Evolutionary conservation across 345 rosid species (phyloP).

Genomic region (Cardiospermum halicacabum): DNA sequence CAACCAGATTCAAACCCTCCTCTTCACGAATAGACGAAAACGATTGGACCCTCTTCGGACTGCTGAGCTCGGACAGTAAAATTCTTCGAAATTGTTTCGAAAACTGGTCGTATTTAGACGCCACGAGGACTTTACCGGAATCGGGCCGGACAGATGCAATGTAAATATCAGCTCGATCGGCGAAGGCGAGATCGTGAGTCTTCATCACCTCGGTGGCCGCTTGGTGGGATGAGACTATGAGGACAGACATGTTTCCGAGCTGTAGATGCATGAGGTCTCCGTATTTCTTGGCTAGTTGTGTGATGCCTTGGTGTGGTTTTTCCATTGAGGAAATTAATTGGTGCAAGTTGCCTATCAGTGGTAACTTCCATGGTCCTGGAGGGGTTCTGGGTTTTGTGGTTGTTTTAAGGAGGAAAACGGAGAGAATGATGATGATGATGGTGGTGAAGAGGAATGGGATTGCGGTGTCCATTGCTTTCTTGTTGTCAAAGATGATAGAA

Average conservation of each 20-base stretch:
- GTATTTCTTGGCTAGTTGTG: not conserved
- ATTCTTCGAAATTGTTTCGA: conserved; percentile 9
- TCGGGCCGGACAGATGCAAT: not conserved
- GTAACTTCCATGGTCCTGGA: not conserved
- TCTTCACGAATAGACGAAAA: conserved; percentile 2
- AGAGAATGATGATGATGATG: too few species aligned
- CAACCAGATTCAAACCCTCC: not conserved
- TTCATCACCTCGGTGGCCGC: not conserved
- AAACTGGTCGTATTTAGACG: conserved; percentile 1
- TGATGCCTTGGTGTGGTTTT: not conserved
- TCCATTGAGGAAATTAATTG: not conserved
- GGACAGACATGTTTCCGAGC: not conserved
- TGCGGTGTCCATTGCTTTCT: too few species aligned
- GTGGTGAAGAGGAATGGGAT: too few species aligned
- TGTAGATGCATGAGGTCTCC: not conserved
- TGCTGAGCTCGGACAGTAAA: not conserved
- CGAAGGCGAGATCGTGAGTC: not conserved
- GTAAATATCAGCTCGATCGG: conserved; percentile 11
- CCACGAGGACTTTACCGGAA: not conserved
- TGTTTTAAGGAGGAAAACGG: too few species aligned
- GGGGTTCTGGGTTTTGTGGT: too few species aligned
- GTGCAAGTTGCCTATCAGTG: not conserved
- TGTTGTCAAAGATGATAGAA: too few species aligned
- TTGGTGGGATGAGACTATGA: not conserved
- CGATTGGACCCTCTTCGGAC: not conserved